Evolutionary conservation across 1,139 yeast species (phyloP).

Genomic region (Tardiomyces digboiensis): DNA sequence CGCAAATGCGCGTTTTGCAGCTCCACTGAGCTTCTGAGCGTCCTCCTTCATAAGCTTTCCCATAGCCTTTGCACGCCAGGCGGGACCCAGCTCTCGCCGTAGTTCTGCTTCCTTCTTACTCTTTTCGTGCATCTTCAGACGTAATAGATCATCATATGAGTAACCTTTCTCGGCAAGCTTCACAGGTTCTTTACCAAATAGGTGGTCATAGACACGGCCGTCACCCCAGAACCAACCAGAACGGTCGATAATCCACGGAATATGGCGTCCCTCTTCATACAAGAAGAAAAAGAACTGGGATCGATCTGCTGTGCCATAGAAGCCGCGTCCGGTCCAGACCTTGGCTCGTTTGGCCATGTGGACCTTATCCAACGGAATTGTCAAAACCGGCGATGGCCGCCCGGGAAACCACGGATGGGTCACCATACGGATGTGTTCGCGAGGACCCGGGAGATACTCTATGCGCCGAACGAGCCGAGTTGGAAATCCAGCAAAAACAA

Average conservation of each 20-base stretch:
- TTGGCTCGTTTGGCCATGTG: slow-evolving; percentile 52
- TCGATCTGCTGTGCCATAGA: slow-evolving; percentile 74
- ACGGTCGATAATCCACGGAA: slow-evolving; percentile 75
- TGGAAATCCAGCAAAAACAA: slow-evolving; percentile 43
- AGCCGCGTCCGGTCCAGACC: slow-evolving; percentile 80
- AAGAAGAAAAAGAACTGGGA: slow-evolving; percentile 66
- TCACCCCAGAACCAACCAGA: slow-evolving; percentile 91
- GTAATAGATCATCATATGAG: slow-evolving; percentile 46
- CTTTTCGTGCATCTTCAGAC: slow-evolving; percentile 20
- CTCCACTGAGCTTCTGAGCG: slow-evolving; percentile 10
- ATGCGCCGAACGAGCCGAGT: slow-evolving; percentile 64
- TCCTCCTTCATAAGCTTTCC: slow-evolving; percentile 27
- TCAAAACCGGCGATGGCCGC: slow-evolving; percentile 63
- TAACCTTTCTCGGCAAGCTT: slow-evolving; percentile 71
- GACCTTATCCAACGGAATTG: slow-evolving; percentile 50
- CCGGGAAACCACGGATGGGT: slow-evolving; percentile 73
- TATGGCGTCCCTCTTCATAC: slow-evolving; percentile 44
- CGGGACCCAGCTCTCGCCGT: slow-evolving; percentile 29
- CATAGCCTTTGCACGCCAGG: slow-evolving; percentile 27
- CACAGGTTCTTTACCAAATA: slow-evolving; percentile 69
- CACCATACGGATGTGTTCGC: slow-evolving; percentile 48
- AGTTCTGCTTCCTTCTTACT: slow-evolving; percentile 25
- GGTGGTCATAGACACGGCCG: slow-evolving; percentile 71
- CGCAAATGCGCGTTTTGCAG: slow-evolving; percentile 1
- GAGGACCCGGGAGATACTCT: slow-evolving; percentile 56